phyloP scores from a whole-genome alignment of 192 early-diverging fungal species.

The Coemansia sp. region DNA sequence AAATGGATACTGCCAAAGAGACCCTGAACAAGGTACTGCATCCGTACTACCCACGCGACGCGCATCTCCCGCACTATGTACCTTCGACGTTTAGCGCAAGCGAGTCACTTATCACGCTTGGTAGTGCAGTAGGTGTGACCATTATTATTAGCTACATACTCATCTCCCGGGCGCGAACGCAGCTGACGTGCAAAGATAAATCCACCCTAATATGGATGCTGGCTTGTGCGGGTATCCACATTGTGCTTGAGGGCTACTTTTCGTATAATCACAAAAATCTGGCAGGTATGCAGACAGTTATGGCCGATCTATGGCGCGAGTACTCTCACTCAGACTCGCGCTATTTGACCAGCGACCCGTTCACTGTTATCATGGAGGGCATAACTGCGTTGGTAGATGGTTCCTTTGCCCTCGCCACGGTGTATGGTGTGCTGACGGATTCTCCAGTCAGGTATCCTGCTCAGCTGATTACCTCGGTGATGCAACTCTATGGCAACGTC shows the following conservation, averaged over 20 bases:
- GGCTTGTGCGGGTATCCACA: conserved; percentile 77
- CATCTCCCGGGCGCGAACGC: conserved; percentile 20
- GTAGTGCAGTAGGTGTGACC: conserved; percentile 19
- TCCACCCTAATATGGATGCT: conserved; percentile 80
- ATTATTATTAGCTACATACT: conserved; percentile 21
- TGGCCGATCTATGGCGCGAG: conserved; percentile 89
- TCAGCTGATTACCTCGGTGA: conserved; percentile 63
- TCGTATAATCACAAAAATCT: conserved; percentile 66
- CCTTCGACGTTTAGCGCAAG: conserved; percentile 33
- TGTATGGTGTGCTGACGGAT: conserved; percentile 56
- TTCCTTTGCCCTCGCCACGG: conserved; percentile 59
- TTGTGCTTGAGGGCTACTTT: conserved; percentile 86
- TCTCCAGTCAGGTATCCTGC: conserved; percentile 57
- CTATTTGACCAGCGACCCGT: conserved; percentile 80
- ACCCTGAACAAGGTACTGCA: conserved; percentile 10
- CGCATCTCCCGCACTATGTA: conserved; percentile 40
- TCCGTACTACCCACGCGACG: conserved; percentile 47
- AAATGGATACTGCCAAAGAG: conserved; percentile 10
- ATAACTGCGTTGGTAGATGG: conserved; percentile 80
- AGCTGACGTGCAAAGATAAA: conserved; percentile 42
- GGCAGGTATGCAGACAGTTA: conserved; percentile 60
- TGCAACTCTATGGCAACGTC: conserved; percentile 79
- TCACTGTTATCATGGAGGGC: conserved; percentile 82
- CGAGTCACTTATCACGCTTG: conserved; percentile 34
- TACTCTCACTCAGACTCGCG: conserved; percentile 85